Base-by-base conservation (phyloP, 306 rosid species). In the Astragalus membranaceus region DNA sequence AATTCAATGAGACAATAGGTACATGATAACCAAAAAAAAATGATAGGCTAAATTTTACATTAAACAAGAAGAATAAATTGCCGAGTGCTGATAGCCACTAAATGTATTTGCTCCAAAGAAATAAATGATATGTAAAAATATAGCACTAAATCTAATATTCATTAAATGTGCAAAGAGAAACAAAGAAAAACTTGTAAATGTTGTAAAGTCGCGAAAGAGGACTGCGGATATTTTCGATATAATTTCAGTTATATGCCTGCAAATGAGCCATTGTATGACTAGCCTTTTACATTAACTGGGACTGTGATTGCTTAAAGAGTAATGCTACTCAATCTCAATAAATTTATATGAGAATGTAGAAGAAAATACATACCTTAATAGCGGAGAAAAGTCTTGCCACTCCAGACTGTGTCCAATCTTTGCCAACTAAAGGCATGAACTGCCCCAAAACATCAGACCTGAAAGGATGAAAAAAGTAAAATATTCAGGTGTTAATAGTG, bases 361-460 rank as follows among this genome's bases (percentile, higher is more conserved):
- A 46, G 66, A 44, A 26, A 10, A 61, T 61, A 23, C 9, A 47
- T 73, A 94, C 98, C 96, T 91, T 89, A 69, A 94, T 94, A 52
- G 97, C 96, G 43, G 77, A 88, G 83, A 91, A 94, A 70, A 94
- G 91, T 79, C 83, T 87, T 70, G 99, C 96, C 12, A 94, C 99
- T 52, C 99, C 97, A 75, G 95, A 86, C 68, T 94, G 99, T 0
- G 88, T 75, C 99, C 99, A 94, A 77, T 94, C 97, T 84, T 83
- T 94, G 48, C 97, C 99, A 77, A 94, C 96, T 73, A 91, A 86
- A 77, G 99, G 99, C 99, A 94, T 94, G 87, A 94, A 83, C 82
- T 91, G 97, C 81, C 99, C 97, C 85, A 94, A 85, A 60, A 94
- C 99, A 85, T 94, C 97, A 53, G 99, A 94, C 84, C 99, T 91